phyloP scores from a whole-genome alignment of 805 yeast species.

The Osmozyma mogii region DNA sequence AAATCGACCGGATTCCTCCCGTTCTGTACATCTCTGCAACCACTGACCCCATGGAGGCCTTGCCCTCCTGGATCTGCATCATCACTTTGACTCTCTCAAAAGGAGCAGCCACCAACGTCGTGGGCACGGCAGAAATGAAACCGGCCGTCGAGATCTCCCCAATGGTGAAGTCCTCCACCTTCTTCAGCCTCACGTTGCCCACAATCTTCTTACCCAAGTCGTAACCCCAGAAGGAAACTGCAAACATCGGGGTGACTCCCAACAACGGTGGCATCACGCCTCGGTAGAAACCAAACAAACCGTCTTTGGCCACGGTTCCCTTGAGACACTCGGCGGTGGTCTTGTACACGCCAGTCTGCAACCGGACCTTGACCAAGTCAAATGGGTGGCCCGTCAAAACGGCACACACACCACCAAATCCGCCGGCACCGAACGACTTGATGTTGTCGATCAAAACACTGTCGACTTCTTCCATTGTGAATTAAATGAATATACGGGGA shows the following conservation, averaged over 20 bases:
- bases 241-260: slow-evolving; percentile 99
- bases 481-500: neutral
- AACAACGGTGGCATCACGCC: slow-evolving; percentile 91
- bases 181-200: slow-evolving; percentile 30
- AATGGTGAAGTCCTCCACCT: slow-evolving; percentile 43
- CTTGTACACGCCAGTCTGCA: slow-evolving; percentile 72
- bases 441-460: slow-evolving; percentile 61
- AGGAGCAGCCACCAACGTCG: slow-evolving; percentile 95
- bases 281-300: slow-evolving; percentile 75
- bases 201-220: slow-evolving; percentile 84
- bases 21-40: slow-evolving; percentile 61
- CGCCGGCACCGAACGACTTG: slow-evolving; percentile 87
- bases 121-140: slow-evolving; percentile 88
- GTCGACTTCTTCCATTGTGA: slow-evolving; percentile 36
- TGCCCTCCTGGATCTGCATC: slow-evolving; percentile 64
- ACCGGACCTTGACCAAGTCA: slow-evolving; percentile 84
- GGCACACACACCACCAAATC: slow-evolving; percentile 94
- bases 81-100: slow-evolving; percentile 94
- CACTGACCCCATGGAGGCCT: slow-evolving; percentile 47
- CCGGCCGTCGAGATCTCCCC: slow-evolving; percentile 85
- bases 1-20: slow-evolving; percentile 80
- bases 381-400: slow-evolving; percentile 96
- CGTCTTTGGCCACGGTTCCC: slow-evolving; percentile 64
- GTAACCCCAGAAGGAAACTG: slow-evolving; percentile 97
- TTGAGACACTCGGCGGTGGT: slow-evolving; percentile 62